Evolutionary conservation across 768 basidiomycete genomes (phyloP).

Genomic region (Dioszegia aurantiaca): DNA sequence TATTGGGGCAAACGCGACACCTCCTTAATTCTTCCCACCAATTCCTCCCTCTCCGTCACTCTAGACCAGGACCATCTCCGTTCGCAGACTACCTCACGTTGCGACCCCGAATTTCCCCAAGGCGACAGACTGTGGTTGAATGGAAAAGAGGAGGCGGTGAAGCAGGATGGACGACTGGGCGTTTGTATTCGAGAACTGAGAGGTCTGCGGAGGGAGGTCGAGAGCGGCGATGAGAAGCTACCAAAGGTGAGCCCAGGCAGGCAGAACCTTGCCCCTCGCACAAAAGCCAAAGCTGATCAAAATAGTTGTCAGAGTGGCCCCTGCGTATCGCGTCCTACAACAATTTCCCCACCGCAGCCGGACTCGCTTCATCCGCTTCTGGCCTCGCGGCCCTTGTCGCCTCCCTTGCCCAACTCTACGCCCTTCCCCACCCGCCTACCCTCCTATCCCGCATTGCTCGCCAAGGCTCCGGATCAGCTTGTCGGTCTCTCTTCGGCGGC

Average conservation of each 20-base stretch:
- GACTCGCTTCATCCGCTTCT: conserved; percentile 93
- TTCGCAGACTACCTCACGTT: conserved; percentile 87
- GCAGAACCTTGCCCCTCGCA: no score
- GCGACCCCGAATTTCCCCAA: conserved; percentile 65
- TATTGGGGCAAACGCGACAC: conserved; percentile 99
- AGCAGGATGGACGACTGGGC: conserved; percentile 68
- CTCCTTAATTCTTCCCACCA: conserved; percentile 89
- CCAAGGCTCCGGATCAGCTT: conserved; percentile 96
- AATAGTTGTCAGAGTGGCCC: conserved; percentile 66
- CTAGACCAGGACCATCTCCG: conserved; percentile 93
- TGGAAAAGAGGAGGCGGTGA: conserved; percentile 85
- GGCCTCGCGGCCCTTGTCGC: conserved; percentile 93
- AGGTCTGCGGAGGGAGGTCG: conserved; percentile 68
- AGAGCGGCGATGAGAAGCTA: conserved; percentile 64
- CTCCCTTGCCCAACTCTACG: conserved; percentile 82
- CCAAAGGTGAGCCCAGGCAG: conserved; percentile 67
- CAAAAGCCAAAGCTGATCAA: neutral
- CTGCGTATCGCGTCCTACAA: conserved; percentile 93
- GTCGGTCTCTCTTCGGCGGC: conserved; percentile 94
- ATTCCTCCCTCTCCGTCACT: conserved; percentile 96
- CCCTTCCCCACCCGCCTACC: conserved; percentile 72
- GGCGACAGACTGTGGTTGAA: conserved; percentile 90
- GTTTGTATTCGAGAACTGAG: conserved; percentile 88
- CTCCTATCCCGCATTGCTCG: conserved; percentile 89
- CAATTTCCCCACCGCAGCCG: conserved; percentile 99